Conservation (phyloP, 163 green algal genomes). For the Scenedesmus sp. region DNA sequence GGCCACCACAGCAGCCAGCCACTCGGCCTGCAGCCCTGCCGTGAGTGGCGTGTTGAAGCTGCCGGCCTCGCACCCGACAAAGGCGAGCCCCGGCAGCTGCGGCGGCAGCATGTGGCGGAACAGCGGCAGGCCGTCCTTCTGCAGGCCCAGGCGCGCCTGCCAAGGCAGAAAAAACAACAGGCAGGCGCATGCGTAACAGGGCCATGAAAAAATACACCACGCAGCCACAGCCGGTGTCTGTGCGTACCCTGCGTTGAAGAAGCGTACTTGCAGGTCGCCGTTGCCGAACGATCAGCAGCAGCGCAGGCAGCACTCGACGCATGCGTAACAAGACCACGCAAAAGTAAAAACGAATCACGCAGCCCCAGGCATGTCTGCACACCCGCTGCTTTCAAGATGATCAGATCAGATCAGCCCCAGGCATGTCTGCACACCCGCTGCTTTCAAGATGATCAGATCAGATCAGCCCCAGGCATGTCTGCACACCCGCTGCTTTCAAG, state of each 20-base stretch:
- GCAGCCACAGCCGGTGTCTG: too few relatives aligned
- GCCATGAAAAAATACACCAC: too few relatives aligned
- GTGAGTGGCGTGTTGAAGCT: constrained; percentile 65
- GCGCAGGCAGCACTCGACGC: too few relatives aligned
- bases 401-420: too few relatives aligned
- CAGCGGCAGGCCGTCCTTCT: constrained; percentile 62
- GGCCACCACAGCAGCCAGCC: constrained; percentile 52
- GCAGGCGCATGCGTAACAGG: not conserved
- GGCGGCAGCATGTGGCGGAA: constrained; percentile 62
- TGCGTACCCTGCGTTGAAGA: too few relatives aligned
- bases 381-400: too few relatives aligned
- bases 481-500: too few relatives aligned
- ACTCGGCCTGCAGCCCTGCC: constrained; percentile 59
- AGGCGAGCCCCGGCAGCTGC: constrained; percentile 52
- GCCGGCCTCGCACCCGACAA: constrained; percentile 60
- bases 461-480: too few relatives aligned
- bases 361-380: too few relatives aligned
- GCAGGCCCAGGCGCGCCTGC: constrained; percentile 52
- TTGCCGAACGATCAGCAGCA: constrained; percentile 21
- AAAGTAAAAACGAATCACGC: not conserved
- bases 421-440: too few relatives aligned
- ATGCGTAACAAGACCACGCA: not conserved
- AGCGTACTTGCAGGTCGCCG: too few relatives aligned
- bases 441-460: too few relatives aligned
- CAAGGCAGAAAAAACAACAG: constrained; percentile 14